Conservation (phyloP, 768 basidiomycete species). For the Boletus barrowsii region DNA sequence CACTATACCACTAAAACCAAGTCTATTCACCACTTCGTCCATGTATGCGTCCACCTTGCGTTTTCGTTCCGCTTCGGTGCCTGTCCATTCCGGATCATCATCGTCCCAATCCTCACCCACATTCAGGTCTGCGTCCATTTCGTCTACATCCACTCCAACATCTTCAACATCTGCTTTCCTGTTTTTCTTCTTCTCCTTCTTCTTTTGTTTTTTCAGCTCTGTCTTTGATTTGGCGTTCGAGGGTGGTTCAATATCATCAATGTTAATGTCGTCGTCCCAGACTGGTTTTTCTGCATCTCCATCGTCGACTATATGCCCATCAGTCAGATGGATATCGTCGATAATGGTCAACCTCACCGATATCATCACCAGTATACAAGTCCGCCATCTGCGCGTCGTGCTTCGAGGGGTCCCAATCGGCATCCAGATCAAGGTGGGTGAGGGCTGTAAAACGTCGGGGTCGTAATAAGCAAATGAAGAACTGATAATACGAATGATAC, state of each 20-base stretch:
- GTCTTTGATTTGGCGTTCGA: conserved; percentile 31
- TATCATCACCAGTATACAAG: conserved; percentile 59
- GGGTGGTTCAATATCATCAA: conserved; percentile 55
- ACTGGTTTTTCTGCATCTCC: conserved; percentile 64
- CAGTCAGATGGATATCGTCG: neutral
- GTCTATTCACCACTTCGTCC: conserved; percentile 76
- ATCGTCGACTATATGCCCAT: conserved; percentile 24
- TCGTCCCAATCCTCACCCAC: conserved; percentile 34
- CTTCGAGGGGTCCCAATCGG: conserved; percentile 85
- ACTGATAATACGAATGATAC: too few relatives aligned
- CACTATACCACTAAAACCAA: conserved; percentile 97
- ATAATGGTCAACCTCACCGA: conserved; percentile 20
- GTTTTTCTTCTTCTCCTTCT: conserved; percentile 47
- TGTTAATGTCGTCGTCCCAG: conserved; percentile 91
- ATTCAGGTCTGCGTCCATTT: conserved; percentile 59
- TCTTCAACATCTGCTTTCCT: conserved; percentile 37
- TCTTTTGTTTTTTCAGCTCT: conserved; percentile 37
- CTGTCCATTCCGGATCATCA: conserved; percentile 73
- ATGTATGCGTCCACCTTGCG: conserved; percentile 81
- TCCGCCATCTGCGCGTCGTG: conserved; percentile 82
- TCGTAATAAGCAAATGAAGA: neutral
- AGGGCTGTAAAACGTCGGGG: conserved; percentile 42
- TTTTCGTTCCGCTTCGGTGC: conserved; percentile 90
- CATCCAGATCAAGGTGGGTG: conserved; percentile 77
- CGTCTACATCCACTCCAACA: conserved; percentile 45